phyloP scores from a whole-genome alignment of 2,329 filamentous ascomycete species.

The Xylariaceae sp. region DNA sequence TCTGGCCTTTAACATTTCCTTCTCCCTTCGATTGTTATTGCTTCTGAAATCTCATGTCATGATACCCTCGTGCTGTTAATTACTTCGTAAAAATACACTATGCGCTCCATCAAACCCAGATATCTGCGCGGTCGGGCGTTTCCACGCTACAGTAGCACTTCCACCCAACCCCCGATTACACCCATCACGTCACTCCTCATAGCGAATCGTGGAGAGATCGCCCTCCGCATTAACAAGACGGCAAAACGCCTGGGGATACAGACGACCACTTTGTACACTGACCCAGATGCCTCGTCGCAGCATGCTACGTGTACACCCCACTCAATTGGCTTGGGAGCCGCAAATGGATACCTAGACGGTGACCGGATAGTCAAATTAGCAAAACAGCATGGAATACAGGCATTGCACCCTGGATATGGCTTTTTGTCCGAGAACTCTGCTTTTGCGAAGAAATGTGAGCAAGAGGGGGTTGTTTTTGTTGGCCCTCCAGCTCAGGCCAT shows the following conservation, averaged over 20 bases:
- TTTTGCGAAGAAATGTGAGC: slow-evolving; percentile 84
- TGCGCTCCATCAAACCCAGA: slow-evolving; percentile 56
- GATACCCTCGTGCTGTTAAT: slow-evolving; percentile 3
- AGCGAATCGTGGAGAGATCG: slow-evolving; percentile 96
- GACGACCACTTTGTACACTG: slow-evolving; percentile 92
- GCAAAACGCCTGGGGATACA: slow-evolving; percentile 85
- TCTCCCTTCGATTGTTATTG: not conserved
- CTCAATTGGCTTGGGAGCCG: slow-evolving; percentile 77
- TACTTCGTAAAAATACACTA: slow-evolving; percentile 29
- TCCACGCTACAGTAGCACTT: slow-evolving; percentile 36
- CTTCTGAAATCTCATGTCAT: not conserved
- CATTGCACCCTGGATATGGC: slow-evolving; percentile 93
- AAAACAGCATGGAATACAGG: slow-evolving; percentile 80
- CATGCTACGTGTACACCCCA: slow-evolving; percentile 84
- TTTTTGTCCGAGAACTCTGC: slow-evolving; percentile 91
- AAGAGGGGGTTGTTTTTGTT: slow-evolving; percentile 91
- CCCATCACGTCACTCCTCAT: slow-evolving; percentile 81
- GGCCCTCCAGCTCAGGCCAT: slow-evolving; percentile 82
- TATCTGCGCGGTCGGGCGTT: slow-evolving; percentile 46
- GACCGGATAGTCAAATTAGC: slow-evolving; percentile 88
- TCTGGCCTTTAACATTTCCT: slow-evolving; percentile 8
- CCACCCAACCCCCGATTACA: slow-evolving; percentile 37
- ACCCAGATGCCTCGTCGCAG: slow-evolving; percentile 82
- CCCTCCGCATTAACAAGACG: slow-evolving; percentile 85
- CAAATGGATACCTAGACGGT: slow-evolving; percentile 87